These are phyloP conservation scores for Stephania cephalantha DNA, from an alignment of 164 flowering plant genomes.

Conservation along the genomic window DNA sequence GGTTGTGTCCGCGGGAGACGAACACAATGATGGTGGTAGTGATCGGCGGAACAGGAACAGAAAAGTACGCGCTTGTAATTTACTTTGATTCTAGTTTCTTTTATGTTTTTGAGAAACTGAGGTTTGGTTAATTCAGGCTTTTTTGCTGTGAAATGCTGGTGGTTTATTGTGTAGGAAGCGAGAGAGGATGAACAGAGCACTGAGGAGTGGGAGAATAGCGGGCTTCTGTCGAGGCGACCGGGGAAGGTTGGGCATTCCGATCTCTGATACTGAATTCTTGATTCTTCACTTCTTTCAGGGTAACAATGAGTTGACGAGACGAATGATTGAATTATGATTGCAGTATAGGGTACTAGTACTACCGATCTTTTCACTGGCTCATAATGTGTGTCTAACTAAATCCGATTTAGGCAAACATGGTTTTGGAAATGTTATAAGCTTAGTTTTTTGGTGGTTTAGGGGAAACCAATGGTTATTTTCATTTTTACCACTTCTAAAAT, in stretches of 20 bases:
- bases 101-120: too few species aligned
- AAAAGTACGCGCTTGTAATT: neutral
- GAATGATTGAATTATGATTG: neutral
- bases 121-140: neutral
- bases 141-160: neutral
- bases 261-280: neutral
- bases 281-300: neutral
- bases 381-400: neutral
- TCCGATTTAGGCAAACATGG: neutral
- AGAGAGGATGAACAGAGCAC: conserved; percentile 20
- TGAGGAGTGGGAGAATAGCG: conserved; percentile 26
- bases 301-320: neutral
- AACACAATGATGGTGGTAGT: conserved; percentile 19
- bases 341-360: neutral
- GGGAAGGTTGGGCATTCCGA: conserved; percentile 25
- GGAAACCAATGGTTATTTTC: neutral
- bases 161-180: conserved; percentile 25
- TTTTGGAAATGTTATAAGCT: neutral
- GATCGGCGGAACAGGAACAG: conserved; percentile 11
- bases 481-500: neutral
- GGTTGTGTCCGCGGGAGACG: conserved; percentile 59
- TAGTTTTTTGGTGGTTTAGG: neutral
- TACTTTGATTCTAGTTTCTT: neutral
- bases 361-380: neutral
- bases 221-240: conserved; percentile 20